Conservation (phyloP, 208 protist species). For the Novymonas esmeraldas region DNA sequence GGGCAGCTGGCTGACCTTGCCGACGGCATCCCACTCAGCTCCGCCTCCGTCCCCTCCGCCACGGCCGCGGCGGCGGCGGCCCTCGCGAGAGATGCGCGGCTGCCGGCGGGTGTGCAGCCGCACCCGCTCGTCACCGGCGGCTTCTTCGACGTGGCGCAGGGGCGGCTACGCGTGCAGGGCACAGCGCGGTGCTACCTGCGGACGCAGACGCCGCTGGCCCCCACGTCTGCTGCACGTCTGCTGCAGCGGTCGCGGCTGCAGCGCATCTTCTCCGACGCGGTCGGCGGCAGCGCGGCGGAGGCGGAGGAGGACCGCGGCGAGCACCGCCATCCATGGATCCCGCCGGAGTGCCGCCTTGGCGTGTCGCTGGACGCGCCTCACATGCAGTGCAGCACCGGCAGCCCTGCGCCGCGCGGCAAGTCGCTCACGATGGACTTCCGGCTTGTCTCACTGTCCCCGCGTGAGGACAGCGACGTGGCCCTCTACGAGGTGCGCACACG, state of each 20-base stretch:
- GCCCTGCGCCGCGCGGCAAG: conserved; percentile 16
- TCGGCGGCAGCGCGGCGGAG: too few species aligned
- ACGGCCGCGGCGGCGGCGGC: background rate
- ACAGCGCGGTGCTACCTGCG: conserved; percentile 16
- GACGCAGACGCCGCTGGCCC: conserved; percentile 14
- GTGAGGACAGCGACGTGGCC: conserved; percentile 41
- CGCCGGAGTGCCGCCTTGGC: conserved; percentile 17
- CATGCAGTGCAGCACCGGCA: conserved; percentile 15
- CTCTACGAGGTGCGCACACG: conserved; percentile 68
- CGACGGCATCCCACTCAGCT: conserved; percentile 16
- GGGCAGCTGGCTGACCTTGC: conserved; percentile 3
- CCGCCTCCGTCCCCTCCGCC: background rate
- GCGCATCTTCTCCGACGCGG: conserved; percentile 5
- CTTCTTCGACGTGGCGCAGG: conserved; percentile 36
- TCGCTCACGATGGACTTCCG: conserved; percentile 35
- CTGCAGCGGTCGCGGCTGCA: conserved; percentile 23
- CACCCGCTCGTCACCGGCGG: conserved; percentile 36
- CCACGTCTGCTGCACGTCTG: conserved; percentile 21
- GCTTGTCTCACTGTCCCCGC: conserved; percentile 39
- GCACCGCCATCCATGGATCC: conserved; percentile 39
- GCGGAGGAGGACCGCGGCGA: background rate
- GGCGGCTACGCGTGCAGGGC: conserved; percentile 26
- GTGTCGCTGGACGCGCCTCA: conserved; percentile 33
- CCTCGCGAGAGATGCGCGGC: background rate
- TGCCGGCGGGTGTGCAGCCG: conserved; percentile 18